Evolutionary conservation across 176 grass and related monocot genomes (phyloP), one percentile per base, ranked within the genome.

Genomic region (Alloteropsis semialata): DNA sequence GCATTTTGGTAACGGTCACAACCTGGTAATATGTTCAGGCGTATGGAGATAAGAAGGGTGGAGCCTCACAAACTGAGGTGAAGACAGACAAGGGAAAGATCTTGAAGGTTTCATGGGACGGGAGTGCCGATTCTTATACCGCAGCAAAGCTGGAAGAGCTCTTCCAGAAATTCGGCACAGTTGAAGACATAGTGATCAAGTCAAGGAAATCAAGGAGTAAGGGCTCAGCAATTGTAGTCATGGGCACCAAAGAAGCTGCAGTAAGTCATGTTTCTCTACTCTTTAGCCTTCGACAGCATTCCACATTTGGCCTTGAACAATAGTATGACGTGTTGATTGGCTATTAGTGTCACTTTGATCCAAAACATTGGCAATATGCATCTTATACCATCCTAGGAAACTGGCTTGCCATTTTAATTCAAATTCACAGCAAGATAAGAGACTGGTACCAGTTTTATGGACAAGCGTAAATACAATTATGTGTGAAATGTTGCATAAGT

Each of bases 91-190:
- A 88, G 55, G 80, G 86, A 30, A 93, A 83, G 54, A 86, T 95
- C 38, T 81, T 98, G 76, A 94, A 94, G 89, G 96, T 93, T 75
- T 93, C 91, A n/a, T 98, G 96, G 96, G 91, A 93, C 75, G 92
- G 89, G 16, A 71, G 62, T 22, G 84, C 90, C 10, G 87, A 92
- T 19, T 82, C 76, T 37, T 98, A 95, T 53, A 90, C 55, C 83
- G 88, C 93, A 13, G 83, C 80, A 16, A 95, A 89, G 82, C 65
- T 98, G 62, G 66, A 84, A 56, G 82, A 88, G 49, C 74, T 98
- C 38, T 98, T 98, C 88, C 70, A 88, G 80, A 87, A 85, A 79
- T 93, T 98, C 33, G 96, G 96, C 3, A 45, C 68, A 36, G 93
- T 98, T 19, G 89, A 98, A 88, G 96, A 98, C 71, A 50, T 95